Percentiles rank a stretch among this genome's conserved stretches.
Conservation (phyloP, 2,329 filamentous ascomycete genomes). For the Botrytis fabae region DNA sequence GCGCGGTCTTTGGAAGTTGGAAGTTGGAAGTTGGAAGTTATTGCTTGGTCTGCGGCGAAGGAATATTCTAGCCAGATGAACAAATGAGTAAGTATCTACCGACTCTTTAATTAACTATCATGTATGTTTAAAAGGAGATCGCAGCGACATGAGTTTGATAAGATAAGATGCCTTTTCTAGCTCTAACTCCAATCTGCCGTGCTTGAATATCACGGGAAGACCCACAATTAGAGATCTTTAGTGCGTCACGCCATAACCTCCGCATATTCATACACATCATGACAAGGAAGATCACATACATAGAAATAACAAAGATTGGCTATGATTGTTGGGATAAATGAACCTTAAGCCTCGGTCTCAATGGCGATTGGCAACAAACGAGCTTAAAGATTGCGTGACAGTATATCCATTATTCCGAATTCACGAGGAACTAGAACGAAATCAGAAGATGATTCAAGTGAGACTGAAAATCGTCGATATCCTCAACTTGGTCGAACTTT, state of each 20-base stretch:
- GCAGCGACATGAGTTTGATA: background rate
- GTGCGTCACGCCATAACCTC: constrained; percentile 14
- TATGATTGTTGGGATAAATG: background rate
- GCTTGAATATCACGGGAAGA: background rate
- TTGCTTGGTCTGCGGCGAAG: background rate
- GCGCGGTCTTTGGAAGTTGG: background rate
- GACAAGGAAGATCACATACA: constrained; percentile 1
- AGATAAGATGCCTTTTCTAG: background rate
- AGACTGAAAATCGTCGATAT: background rate
- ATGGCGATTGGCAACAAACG: background rate
- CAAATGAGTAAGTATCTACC: background rate
- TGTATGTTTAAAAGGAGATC: too few relatives aligned
- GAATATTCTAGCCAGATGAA: background rate
- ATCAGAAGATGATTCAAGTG: background rate
- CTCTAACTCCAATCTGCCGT: background rate
- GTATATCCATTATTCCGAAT: constrained; percentile 12
- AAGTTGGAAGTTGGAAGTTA: background rate
- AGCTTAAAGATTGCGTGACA: constrained; percentile 16
- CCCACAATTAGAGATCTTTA: constrained; percentile 11
- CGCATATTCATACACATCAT: constrained; percentile 18
- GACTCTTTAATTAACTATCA: too few relatives aligned
- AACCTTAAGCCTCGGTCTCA: background rate
- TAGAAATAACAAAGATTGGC: constrained; percentile 3
- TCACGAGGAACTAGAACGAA: background rate
- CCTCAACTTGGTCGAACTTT: background rate